Evolutionary conservation across 371 early-diverging fungal genomes (phyloP).

Genomic region (Saksenaea oblongispora): DNA sequence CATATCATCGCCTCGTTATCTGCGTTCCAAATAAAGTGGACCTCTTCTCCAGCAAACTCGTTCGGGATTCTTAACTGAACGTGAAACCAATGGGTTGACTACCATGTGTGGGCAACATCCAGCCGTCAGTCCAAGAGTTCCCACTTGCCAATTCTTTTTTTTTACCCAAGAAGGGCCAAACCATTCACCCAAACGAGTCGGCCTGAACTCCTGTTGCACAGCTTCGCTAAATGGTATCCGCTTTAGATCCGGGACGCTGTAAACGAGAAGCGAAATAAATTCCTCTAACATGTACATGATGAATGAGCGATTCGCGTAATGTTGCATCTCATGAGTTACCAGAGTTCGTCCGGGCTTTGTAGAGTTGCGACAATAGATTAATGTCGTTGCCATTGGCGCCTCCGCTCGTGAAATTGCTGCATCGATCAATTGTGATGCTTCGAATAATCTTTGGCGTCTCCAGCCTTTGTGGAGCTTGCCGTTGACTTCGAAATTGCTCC

Average conservation of each 20-base stretch:
- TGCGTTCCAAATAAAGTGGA: conserved; percentile 83
- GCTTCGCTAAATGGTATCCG: conserved; percentile 89
- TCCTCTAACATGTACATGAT: conserved; percentile 28
- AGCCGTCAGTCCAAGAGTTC: neutral
- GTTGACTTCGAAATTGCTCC: conserved; percentile 1
- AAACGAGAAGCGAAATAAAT: conserved; percentile 53
- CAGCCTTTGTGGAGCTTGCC: conserved; percentile 24
- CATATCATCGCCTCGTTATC: conserved; percentile 88
- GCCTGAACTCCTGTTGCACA: conserved; percentile 64
- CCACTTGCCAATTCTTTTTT: neutral
- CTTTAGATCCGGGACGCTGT: conserved; percentile 78
- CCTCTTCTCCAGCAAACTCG: conserved; percentile 70
- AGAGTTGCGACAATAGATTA: conserved; percentile 49
- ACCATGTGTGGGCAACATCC: neutral
- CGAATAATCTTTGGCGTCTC: conserved; percentile 44
- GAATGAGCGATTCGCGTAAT: neutral
- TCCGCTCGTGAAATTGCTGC: conserved; percentile 47
- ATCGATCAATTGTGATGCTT: conserved; percentile 49
- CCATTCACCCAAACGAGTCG: conserved; percentile 67
- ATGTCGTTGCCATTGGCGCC: conserved; percentile 52
- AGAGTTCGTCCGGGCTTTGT: conserved; percentile 47
- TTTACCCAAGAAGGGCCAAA: conserved; percentile 90
- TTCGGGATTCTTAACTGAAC: conserved; percentile 72
- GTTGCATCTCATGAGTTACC: conserved; percentile 16
- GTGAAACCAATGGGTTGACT: conserved; percentile 92